Evolutionary conservation across 148 eudicot species (phyloP).

Genomic region (Mesembryanthemum crystallinum): DNA sequence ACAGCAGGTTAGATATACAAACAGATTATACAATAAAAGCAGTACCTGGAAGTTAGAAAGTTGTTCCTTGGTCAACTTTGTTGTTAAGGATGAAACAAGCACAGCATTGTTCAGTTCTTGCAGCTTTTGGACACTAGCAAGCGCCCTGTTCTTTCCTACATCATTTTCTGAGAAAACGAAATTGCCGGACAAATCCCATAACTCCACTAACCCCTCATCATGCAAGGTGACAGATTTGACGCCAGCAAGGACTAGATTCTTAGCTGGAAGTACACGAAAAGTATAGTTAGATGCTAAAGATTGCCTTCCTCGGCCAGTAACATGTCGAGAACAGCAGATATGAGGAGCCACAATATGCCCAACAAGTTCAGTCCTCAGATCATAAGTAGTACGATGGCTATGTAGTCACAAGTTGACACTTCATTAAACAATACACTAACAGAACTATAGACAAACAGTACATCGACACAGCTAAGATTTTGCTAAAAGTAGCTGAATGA

Average conservation of each 20-base stretch:
- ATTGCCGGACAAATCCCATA: slow-evolving; percentile 74
- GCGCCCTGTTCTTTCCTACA: slow-evolving; percentile 69
- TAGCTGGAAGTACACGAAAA: slow-evolving; percentile 39
- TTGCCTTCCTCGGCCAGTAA: not conserved
- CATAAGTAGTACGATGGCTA: not conserved
- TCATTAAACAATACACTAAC: not conserved
- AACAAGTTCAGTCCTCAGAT: not conserved
- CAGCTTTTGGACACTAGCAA: slow-evolving; percentile 61
- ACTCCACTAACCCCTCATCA: slow-evolving; percentile 61
- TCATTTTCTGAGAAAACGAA: slow-evolving; percentile 60
- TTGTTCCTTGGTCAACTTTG: slow-evolving; percentile 43
- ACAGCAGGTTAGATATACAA: not conserved
- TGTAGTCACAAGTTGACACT: not conserved
- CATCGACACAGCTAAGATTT: not conserved
- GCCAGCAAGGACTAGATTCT: slow-evolving; percentile 72
- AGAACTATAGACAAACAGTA: not conserved
- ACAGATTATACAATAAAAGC: not conserved
- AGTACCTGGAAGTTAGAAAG: slow-evolving; percentile 66
- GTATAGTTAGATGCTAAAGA: not conserved
- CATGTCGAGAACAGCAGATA: not conserved
- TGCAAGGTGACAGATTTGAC: slow-evolving; percentile 72
- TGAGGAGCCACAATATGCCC: not conserved
- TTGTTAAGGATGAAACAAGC: slow-evolving; percentile 47
- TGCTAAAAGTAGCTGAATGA: not conserved
- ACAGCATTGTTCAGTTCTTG: slow-evolving; percentile 76